Conservation (phyloP, 2,329 filamentous ascomycete species). For the Penicillium glabrum region DNA sequence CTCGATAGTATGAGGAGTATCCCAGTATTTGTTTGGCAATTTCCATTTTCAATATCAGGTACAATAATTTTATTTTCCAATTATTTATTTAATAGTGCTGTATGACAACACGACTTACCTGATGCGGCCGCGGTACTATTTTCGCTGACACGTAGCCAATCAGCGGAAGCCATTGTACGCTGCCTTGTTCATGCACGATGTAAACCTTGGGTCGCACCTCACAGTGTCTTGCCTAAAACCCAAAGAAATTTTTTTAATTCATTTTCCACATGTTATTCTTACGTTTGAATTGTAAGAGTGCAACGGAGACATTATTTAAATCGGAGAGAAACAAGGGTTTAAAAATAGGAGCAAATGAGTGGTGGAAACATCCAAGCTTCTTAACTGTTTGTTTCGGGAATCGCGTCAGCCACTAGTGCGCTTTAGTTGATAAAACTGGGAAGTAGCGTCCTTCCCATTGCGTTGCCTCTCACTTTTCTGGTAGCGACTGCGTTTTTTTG, state of each 20-base stretch:
- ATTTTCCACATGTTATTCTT: too few species aligned
- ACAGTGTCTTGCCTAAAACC: background rate
- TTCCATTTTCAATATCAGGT: background rate
- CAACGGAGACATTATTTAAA: background rate
- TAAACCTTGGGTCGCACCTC: background rate
- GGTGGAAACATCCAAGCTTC: background rate
- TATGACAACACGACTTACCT: constrained; percentile 18
- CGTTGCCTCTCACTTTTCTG: background rate
- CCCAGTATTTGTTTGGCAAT: background rate
- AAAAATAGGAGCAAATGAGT: background rate
- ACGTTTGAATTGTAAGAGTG: too few species aligned
- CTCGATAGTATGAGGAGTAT: too few species aligned
- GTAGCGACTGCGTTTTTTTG: background rate
- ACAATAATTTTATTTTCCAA: background rate
- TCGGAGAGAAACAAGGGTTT: background rate
- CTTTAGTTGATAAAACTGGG: constrained; percentile 2
- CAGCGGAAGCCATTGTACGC: background rate
- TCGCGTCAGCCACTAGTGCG: background rate
- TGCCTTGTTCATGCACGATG: background rate
- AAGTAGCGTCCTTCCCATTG: background rate
- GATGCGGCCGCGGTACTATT: constrained; percentile 7
- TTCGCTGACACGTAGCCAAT: constrained; percentile 13
- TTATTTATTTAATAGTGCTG: background rate
- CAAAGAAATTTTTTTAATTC: background rate
- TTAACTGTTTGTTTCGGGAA: background rate